Conservation (phyloP, 2,329 filamentous ascomycete genomes). For the Cryphonectria japonica region DNA sequence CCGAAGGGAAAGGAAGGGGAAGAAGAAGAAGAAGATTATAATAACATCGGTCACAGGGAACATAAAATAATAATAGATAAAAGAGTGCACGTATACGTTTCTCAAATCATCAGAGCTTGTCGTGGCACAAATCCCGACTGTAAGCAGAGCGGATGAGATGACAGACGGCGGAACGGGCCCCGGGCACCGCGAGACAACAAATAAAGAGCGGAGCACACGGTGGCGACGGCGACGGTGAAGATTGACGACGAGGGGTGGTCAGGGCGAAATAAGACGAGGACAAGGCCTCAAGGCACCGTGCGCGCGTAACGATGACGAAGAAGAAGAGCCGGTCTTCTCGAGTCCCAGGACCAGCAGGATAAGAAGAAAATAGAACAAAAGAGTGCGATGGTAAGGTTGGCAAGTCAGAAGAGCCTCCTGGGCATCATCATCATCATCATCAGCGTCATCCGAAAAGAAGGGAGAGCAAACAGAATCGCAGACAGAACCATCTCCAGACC, state of each 20-base stretch:
- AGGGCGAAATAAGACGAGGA: too few species aligned
- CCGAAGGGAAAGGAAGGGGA: not conserved
- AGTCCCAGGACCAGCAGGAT: not conserved
- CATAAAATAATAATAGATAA: not conserved
- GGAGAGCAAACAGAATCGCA: not conserved
- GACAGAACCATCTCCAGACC: not conserved
- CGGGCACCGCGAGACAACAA: not conserved
- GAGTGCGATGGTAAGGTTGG: not conserved
- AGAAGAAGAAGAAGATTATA: not conserved
- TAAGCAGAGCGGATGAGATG: not conserved
- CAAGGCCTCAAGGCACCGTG: not conserved
- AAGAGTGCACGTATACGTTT: not conserved
- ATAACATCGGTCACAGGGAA: conserved; percentile 1
- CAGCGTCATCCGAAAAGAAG: not conserved
- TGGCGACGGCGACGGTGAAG: not conserved
- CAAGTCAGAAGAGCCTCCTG: not conserved
- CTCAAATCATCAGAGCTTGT: not conserved
- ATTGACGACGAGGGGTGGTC: too few species aligned
- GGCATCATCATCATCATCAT: not conserved
- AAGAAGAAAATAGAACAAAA: not conserved
- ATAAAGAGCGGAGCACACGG: not conserved
- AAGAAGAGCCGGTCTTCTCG: not conserved
- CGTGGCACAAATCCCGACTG: not conserved
- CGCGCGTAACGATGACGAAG: not conserved
- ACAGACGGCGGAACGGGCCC: not conserved